Percentiles rank a stretch among this genome's conserved stretches.
Evolutionary conservation across 768 basidiomycete species (phyloP).

Genomic region (Fibroporia radiculosa): DNA sequence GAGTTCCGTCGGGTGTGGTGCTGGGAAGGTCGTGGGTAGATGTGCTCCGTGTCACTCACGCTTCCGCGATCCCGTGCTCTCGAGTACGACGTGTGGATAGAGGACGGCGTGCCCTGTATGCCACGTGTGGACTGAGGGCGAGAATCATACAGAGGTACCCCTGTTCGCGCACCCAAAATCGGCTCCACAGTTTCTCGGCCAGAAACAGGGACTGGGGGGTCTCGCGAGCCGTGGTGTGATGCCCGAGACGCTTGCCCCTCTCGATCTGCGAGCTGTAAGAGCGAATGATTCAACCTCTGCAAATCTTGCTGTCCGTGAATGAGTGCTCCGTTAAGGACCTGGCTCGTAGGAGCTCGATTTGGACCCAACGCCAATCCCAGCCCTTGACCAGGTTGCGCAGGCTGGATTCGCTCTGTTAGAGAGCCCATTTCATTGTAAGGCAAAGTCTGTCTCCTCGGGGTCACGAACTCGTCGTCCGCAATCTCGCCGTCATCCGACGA

Average conservation of each 20-base stretch:
- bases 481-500: conserved; percentile 2
- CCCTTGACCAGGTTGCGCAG: not conserved
- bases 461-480: conserved; percentile 4
- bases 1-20: not conserved
- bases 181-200: conserved; percentile 1
- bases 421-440: conserved; percentile 2
- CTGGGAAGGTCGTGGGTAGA: not conserved
- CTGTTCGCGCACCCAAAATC: conserved; percentile 10
- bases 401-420: not conserved
- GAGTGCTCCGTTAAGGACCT: no score
- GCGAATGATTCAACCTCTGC: conserved; percentile 9
- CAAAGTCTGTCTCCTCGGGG: conserved; percentile 3
- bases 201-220: no score
- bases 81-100: not conserved
- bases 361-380: not conserved
- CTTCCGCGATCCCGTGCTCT: not conserved
- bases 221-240: not conserved
- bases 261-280: conserved; percentile 2
- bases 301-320: conserved; percentile 11
- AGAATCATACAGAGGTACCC: conserved; percentile 12
- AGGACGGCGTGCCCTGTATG: not conserved
- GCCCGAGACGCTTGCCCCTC: not conserved
- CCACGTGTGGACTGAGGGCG: conserved; percentile 2
- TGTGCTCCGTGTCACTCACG: conserved; percentile 3
- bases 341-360: conserved; percentile 5